phyloP scores from a whole-genome alignment of 352 stramenopile species.

The Phytophthora citricola region DNA sequence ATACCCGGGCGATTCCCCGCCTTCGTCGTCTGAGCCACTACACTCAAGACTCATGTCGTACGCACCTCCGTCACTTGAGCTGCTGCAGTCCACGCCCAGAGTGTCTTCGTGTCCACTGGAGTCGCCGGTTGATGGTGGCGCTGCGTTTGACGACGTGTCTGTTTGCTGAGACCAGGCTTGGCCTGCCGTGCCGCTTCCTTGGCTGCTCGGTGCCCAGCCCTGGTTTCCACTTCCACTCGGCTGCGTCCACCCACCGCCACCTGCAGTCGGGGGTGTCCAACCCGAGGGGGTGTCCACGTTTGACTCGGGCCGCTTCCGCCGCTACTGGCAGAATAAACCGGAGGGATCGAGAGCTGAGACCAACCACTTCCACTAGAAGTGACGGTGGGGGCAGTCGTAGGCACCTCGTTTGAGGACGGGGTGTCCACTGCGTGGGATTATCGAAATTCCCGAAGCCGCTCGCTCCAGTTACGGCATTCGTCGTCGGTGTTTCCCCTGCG shows the following conservation, averaged over 20 bases:
- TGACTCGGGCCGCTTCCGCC: conserved; percentile 4
- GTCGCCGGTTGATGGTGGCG: conserved; percentile 1
- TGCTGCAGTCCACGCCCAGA: conserved; percentile 2
- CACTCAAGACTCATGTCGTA: conserved; percentile 26
- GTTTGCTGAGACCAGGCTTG: conserved; percentile 5
- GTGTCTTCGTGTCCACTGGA: conserved; percentile 10
- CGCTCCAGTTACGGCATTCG: conserved; percentile 1
- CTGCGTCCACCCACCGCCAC: neutral
- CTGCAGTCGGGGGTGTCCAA: conserved; percentile 1
- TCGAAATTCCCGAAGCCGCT: conserved; percentile 11
- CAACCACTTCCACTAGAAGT: conserved; percentile 15
- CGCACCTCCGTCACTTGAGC: neutral
- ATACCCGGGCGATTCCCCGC: neutral
- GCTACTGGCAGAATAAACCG: conserved; percentile 14
- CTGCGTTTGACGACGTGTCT: conserved; percentile 2
- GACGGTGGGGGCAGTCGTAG: conserved; percentile 2
- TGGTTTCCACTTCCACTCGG: conserved; percentile 1
- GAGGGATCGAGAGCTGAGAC: conserved; percentile 10
- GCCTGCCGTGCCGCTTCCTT: conserved; percentile 1
- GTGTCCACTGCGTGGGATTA: conserved; percentile 7
- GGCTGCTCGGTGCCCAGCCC: neutral
- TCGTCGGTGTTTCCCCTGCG: conserved; percentile 5
- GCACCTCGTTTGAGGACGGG: conserved; percentile 21
- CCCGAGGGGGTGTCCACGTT: conserved; percentile 12
- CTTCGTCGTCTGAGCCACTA: conserved; percentile 25